These are phyloP conservation scores for Suhomyces maxii DNA, from an alignment of 1,139 yeast genomes.

Conservation along the genomic window DNA sequence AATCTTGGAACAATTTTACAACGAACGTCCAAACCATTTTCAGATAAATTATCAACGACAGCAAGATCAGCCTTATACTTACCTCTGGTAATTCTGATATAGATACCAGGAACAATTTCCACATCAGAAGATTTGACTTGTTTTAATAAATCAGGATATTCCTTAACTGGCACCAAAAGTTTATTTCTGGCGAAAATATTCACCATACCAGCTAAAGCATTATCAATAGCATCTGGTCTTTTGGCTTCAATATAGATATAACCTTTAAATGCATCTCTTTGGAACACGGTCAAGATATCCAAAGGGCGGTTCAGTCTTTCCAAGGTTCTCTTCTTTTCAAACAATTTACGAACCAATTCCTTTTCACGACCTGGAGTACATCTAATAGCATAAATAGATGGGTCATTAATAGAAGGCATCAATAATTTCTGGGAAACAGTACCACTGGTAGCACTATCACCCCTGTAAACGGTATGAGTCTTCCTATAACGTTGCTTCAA, in stretches of 20 bases:
- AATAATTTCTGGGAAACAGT: constrained; percentile 90
- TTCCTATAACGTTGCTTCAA: constrained; percentile 92
- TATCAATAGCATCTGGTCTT: constrained; percentile 87
- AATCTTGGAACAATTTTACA: constrained; percentile 90
- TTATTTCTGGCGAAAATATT: constrained; percentile 73
- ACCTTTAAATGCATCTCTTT: constrained; percentile 89
- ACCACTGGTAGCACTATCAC: constrained; percentile 71
- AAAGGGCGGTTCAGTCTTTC: constrained; percentile 62
- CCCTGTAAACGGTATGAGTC: constrained; percentile 80
- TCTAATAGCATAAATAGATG: constrained; percentile 93
- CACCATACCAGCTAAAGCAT: constrained; percentile 85
- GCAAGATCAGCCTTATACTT: constrained; percentile 93
- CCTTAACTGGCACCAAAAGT: constrained; percentile 90
- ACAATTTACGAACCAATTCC: constrained; percentile 79
- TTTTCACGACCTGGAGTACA: constrained; percentile 93
- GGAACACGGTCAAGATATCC: constrained; percentile 87
- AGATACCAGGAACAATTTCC: constrained; percentile 86
- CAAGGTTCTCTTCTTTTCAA: constrained; percentile 75
- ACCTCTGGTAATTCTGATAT: constrained; percentile 88
- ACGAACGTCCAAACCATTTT: constrained; percentile 91
- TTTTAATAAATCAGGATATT: constrained; percentile 88
- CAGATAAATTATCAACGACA: constrained; percentile 87
- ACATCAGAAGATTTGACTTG: constrained; percentile 88
- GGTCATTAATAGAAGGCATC: constrained; percentile 94
- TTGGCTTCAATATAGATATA: constrained; percentile 94